phyloP scores from a whole-genome alignment of 148 eudicot species.

The Chenopodium berlandieri region DNA sequence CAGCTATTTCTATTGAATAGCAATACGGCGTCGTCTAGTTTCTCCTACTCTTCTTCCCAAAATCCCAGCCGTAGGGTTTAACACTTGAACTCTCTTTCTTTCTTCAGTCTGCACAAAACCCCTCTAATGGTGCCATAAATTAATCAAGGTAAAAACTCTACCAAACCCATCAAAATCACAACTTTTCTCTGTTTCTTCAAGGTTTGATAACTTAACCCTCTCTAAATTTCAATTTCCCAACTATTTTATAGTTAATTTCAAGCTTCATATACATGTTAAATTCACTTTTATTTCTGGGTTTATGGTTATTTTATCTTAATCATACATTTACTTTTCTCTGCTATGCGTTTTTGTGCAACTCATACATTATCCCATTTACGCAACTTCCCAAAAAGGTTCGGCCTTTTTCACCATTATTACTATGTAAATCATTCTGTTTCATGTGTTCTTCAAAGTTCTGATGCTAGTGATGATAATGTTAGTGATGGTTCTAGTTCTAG shows the following conservation, averaged over 20 bases:
- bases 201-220: neutral
- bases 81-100: neutral
- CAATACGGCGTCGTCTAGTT: neutral
- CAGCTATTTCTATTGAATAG: neutral
- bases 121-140: slow-evolving; percentile 1
- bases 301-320: neutral
- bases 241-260: neutral
- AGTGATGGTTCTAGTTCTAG: slow-evolving; percentile 13
- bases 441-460: slow-evolving; percentile 22
- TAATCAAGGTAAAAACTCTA: neutral
- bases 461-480: slow-evolving; percentile 20
- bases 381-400: slow-evolving; percentile 10
- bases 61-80: slow-evolving; percentile 13
- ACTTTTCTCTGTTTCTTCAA: neutral
- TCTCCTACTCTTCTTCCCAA: neutral
- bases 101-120: neutral
- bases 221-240: neutral
- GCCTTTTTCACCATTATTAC: slow-evolving; percentile 13
- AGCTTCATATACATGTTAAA: slow-evolving; percentile 2
- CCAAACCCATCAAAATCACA: neutral
- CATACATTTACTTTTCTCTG: neutral
- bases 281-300: neutral
- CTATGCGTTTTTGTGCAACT: slow-evolving; percentile 16
- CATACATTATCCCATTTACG: neutral
- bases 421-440: slow-evolving; percentile 27